Base-by-base conservation (phyloP, 1,284 basidiomycete species). In the Papiliotrema terrestris region DNA sequence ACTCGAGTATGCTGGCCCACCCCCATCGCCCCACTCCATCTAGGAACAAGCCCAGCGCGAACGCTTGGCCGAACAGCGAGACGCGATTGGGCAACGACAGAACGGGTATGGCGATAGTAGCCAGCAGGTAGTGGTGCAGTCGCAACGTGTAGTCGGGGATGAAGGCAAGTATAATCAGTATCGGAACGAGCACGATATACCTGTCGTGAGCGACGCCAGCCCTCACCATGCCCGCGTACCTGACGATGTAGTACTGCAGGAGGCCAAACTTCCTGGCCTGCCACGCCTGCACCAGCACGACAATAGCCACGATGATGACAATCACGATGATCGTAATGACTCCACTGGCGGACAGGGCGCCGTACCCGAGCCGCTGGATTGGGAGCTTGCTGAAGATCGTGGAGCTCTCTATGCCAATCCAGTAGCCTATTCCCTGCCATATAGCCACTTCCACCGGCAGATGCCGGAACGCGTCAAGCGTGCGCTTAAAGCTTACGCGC, bases 21-120 rank as follows among this genome's bases (percentile, higher is more conserved):
- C 72, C 72, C 73, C 73, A 75, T 36, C 72, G 50, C 1, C 71
- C 72, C 2, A 68, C 60, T 11, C 73, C 73, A 58, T 75, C 73
- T 32, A 74, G 57, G 60, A 71, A 75, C 35, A 68, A 57, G 17
- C 68, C 73, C 23, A 73, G 57, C 37, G 64, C 56, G 57, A 75
- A 69, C 3, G 69, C 68, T 58, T 72, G 69, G 1, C 57, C 58
- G 45, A 69, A 67, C 19, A 71, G 51, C 32, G 59, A 61, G 35
- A 74, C 62, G 8, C 73, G 59, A 49, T 72, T 74, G 13, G 71
- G 72, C 1, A 73, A 60, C 13, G 56, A 61, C 25, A 75, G 45
- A 1, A 73, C 68, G 0, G 73, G 73, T 25, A 74, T 57, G 6
- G 62, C 69, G 6, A 62, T 50, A 6, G 74, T 55, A 3, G 63